Evolutionary conservation across 2,329 filamentous ascomycete genomes (phyloP), one percentile per base, ranked within the genome.

Genomic region (Pestalotiopsis fici): DNA sequence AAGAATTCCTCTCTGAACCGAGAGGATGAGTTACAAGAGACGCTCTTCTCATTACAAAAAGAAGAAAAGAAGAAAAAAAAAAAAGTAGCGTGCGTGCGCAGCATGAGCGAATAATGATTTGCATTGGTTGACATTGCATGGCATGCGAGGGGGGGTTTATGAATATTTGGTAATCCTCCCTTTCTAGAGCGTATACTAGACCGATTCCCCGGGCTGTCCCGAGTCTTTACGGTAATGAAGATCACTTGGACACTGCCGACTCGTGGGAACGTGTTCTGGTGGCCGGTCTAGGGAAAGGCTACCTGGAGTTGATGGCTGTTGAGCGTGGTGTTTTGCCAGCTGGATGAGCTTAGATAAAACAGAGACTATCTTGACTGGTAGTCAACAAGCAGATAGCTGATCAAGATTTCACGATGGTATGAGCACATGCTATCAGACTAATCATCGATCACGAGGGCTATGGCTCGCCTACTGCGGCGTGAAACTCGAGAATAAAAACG

Each of bases 51-150:
- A 21, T n/a, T n/a, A 11, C 21, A 21, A 50, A 21, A 31, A 35
- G 37, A 37, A 31, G 37, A 50, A 21, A 31, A 35, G 37, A 37
- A 31, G 37, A 39, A 60, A 35, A 18, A 35, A 60, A 59, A 60
- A 35, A 21, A n/a, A 25, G 27, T 27, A 31, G 55, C 27, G 27
- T 39, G 57, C 31, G 27, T 18, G 27, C n/a, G 27, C 25, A 31
- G 47, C 61, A 64, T 54, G 61, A 64, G 61, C 61, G 47, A 55
- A 64, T 35, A 21, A 64, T 35, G 61, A 54, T 64, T 64, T 54
- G 39, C 47, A 35, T 64, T 64, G 61, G 31, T 47, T 64, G 61
- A 43, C 61, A 64, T 55, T 54, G 61, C 61, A 64, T 64, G 61
- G 60, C 39, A 63, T 63, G 35, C 35, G 60, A 28, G 21, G 15